A percentile compares a stretch with the other conserved stretches of the same genome.
These are phyloP conservation scores for Geosmithia morbida DNA, from an alignment of 2,329 filamentous ascomycete species.

Conservation along the genomic window DNA sequence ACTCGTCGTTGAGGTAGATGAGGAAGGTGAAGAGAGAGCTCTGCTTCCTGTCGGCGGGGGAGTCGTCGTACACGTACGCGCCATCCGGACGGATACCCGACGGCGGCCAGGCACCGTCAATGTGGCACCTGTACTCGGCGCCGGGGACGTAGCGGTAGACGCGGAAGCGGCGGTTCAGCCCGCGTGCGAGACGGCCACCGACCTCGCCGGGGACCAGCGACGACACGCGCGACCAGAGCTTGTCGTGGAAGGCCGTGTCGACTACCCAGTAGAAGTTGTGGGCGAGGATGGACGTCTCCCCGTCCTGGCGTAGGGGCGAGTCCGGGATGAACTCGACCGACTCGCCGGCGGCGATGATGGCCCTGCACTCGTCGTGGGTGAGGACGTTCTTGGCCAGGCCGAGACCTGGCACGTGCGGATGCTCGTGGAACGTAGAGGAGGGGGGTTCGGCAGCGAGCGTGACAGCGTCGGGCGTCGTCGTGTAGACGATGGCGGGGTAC, in stretches of 20 bases:
- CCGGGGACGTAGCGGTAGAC: slow-evolving; percentile 61
- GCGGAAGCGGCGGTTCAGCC: slow-evolving; percentile 55
- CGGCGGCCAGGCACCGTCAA: slow-evolving; percentile 60
- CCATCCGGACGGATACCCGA: slow-evolving; percentile 45
- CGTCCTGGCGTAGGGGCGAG: slow-evolving; percentile 50
- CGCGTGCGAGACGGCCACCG: slow-evolving; percentile 41
- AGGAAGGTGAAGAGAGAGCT: slow-evolving; percentile 57
- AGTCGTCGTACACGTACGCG: slow-evolving; percentile 52
- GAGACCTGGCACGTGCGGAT: slow-evolving; percentile 48
- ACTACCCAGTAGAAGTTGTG: slow-evolving; percentile 66
- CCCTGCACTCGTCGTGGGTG: slow-evolving; percentile 44
- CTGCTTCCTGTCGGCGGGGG: slow-evolving; percentile 42
- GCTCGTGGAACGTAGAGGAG: slow-evolving; percentile 37
- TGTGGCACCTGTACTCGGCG: slow-evolving; percentile 57
- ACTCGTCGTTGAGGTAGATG: slow-evolving; percentile 58
- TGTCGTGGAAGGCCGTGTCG: slow-evolving; percentile 46
- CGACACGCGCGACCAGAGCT: slow-evolving; percentile 46
- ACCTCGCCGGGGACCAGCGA: slow-evolving; percentile 40
- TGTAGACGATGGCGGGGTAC: slow-evolving; percentile 50
- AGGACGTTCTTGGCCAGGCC: slow-evolving; percentile 46
- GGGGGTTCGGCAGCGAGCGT: slow-evolving; percentile 28
- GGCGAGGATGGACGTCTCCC: slow-evolving; percentile 49
- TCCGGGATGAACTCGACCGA: slow-evolving; percentile 52
- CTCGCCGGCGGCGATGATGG: slow-evolving; percentile 54
- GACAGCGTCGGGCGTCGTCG: slow-evolving; percentile 42